Conservation (phyloP, 1,139 yeast genomes). For the Cylindricascospora bacillispora region DNA sequence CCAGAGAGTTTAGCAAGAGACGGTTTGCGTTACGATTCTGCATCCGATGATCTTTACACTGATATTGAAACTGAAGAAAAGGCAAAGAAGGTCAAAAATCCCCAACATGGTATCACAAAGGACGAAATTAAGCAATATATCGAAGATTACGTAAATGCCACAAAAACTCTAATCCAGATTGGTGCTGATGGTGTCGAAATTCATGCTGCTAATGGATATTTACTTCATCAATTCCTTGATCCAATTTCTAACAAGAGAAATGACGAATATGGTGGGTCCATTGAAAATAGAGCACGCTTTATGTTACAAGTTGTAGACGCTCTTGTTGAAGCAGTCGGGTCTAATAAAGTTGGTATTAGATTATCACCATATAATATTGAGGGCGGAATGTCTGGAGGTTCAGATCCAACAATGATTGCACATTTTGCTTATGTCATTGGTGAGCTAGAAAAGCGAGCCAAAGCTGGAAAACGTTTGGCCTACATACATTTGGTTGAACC, state of each 20-base stretch:
- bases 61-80: slow-evolving; percentile 13
- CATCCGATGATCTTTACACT: slow-evolving; percentile 18
- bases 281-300: slow-evolving; percentile 27
- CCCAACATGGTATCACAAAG: slow-evolving; percentile 12
- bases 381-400: slow-evolving; percentile 25
- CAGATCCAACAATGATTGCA: slow-evolving; percentile 18
- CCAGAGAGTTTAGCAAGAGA: slow-evolving; percentile 15
- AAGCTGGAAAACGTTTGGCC: slow-evolving; percentile 30
- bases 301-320: slow-evolving; percentile 25
- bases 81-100: slow-evolving; percentile 11
- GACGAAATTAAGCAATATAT: slow-evolving; percentile 15
- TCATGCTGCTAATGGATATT: slow-evolving; percentile 27
- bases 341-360: slow-evolving; percentile 24
- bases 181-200: slow-evolving; percentile 30
- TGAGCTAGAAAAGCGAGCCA: slow-evolving; percentile 23
- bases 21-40: slow-evolving; percentile 19
- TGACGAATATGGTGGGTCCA: slow-evolving; percentile 33
- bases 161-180: slow-evolving; percentile 26
- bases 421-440: slow-evolving; percentile 23
- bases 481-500: slow-evolving; percentile 39
- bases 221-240: slow-evolving; percentile 29
- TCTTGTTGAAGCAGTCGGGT: slow-evolving; percentile 18
- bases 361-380: slow-evolving; percentile 27
- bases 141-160: slow-evolving; percentile 16
- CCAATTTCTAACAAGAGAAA: slow-evolving; percentile 28